A percentile compares a stretch with the other conserved stretches of the same genome.
phyloP scores from a whole-genome alignment of 2,329 filamentous ascomycete species.

The Aspergillus spinulosporus region DNA sequence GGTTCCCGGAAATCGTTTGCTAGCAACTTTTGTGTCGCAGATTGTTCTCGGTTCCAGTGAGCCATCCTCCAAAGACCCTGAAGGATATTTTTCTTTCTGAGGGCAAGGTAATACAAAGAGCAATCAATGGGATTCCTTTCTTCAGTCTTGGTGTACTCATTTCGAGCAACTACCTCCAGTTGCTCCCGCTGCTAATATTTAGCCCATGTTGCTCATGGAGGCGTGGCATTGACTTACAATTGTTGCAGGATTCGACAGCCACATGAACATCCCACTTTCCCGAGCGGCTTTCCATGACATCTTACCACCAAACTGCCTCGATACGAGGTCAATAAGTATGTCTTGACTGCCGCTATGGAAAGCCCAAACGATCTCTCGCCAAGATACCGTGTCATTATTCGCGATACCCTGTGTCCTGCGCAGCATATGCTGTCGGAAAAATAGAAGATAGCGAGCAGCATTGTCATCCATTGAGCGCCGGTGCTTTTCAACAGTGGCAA shows the following conservation, averaged over 20 bases:
- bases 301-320: constrained; percentile 73
- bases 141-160: constrained; percentile 87
- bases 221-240: constrained; percentile 59
- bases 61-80: constrained; percentile 95
- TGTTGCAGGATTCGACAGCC: constrained; percentile 75
- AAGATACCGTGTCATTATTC: constrained; percentile 60
- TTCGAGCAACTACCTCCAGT: constrained; percentile 87
- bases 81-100: constrained; percentile 86
- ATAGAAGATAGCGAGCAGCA: constrained; percentile 81
- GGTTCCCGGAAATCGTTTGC: constrained; percentile 87
- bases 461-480: constrained; percentile 88
- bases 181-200: constrained; percentile 60
- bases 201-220: constrained; percentile 9
- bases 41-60: constrained; percentile 82
- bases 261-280: constrained; percentile 91
- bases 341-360: constrained; percentile 67
- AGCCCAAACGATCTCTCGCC: constrained; percentile 53
- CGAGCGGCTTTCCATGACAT: constrained; percentile 83
- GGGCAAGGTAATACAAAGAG: constrained; percentile 84
- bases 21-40: constrained; percentile 73
- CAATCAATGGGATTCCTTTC: constrained; percentile 89
- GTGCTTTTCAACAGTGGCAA: constrained; percentile 80
- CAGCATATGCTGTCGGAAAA: constrained; percentile 78
- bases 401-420: constrained; percentile 64
- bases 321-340: constrained; percentile 80